Conservation (phyloP, 2,329 filamentous ascomycete species). For the Penicillium sp. region DNA sequence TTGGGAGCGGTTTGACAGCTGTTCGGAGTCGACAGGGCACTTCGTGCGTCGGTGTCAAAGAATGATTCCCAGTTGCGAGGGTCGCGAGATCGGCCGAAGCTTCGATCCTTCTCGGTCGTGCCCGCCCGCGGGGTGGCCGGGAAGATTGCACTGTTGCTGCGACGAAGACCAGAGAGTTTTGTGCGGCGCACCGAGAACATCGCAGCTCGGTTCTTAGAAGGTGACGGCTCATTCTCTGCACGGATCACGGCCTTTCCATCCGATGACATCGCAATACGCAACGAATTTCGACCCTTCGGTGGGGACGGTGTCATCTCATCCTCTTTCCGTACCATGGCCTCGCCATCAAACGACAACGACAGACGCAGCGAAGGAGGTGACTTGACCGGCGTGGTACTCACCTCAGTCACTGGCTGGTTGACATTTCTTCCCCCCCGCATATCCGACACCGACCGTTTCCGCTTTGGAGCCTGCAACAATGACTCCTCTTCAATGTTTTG, state of each 20-base stretch:
- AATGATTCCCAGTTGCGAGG: conserved; percentile 90
- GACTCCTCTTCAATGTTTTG: conserved; percentile 23
- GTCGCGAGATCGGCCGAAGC: conserved; percentile 78
- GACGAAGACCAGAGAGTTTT: conserved; percentile 61
- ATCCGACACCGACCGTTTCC: conserved; percentile 41
- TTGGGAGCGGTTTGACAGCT: conserved; percentile 69
- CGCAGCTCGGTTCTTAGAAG: conserved; percentile 58
- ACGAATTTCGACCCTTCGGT: conserved; percentile 51
- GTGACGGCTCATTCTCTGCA: conserved; percentile 71
- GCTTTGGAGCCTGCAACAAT: conserved; percentile 28
- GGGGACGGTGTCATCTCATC: conserved; percentile 46
- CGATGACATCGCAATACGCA: conserved; percentile 80
- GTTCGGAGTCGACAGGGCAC: conserved; percentile 78
- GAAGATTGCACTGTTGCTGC: conserved; percentile 71
- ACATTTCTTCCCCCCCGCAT: conserved; percentile 20
- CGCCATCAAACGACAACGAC: conserved; percentile 47
- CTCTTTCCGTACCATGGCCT: conserved; percentile 43
- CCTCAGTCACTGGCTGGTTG: conserved; percentile 17
- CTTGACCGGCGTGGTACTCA: conserved; percentile 27
- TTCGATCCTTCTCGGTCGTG: conserved; percentile 51
- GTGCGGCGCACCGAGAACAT: conserved; percentile 54
- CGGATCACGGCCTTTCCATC: conserved; percentile 91
- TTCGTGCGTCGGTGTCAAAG: conserved; percentile 78
- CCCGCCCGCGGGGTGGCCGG: conserved; percentile 63
- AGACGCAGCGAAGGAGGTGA: conserved; percentile 46